Percentiles rank a stretch among this genome's conserved stretches.
These are phyloP conservation scores for Penicillium sp. DNA, from an alignment of 2,329 filamentous ascomycete genomes.

Conservation along the genomic window DNA sequence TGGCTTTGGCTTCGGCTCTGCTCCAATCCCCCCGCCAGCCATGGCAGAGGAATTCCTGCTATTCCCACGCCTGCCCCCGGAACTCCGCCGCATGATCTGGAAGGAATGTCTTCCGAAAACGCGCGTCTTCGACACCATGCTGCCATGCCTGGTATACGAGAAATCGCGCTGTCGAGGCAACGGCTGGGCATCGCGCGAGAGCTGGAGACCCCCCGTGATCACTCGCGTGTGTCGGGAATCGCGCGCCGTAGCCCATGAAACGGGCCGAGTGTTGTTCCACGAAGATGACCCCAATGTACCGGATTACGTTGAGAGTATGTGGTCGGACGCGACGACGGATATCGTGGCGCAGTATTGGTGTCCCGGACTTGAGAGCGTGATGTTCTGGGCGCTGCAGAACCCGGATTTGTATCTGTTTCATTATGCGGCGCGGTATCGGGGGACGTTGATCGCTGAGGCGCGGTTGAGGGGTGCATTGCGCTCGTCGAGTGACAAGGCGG, in stretches of 20 bases:
- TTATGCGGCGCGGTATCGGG: neutral
- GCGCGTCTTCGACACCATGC: neutral
- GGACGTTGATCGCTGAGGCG: neutral
- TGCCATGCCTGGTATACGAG: neutral
- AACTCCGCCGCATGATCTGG: conserved; percentile 3
- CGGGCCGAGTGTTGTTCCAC: neutral
- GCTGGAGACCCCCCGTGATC: neutral
- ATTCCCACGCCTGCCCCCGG: neutral
- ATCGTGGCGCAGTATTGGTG: conserved; percentile 3
- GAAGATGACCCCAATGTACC: neutral
- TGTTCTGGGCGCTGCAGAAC: neutral
- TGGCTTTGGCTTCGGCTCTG: neutral
- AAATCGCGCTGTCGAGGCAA: neutral
- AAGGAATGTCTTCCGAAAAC: conserved; percentile 1
- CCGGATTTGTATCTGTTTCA: conserved; percentile 1
- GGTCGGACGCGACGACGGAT: conserved; percentile 2
- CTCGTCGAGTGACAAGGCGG: neutral
- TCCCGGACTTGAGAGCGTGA: neutral
- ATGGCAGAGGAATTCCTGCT: neutral
- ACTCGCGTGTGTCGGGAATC: conserved; percentile 1
- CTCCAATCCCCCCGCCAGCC: neutral
- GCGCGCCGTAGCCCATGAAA: conserved; percentile 1
- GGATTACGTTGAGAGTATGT: conserved; percentile 1
- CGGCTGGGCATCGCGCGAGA: neutral
- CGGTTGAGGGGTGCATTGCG: neutral